Conservation (phyloP, 768 basidiomycete genomes). For the Termitomyces sp. region DNA sequence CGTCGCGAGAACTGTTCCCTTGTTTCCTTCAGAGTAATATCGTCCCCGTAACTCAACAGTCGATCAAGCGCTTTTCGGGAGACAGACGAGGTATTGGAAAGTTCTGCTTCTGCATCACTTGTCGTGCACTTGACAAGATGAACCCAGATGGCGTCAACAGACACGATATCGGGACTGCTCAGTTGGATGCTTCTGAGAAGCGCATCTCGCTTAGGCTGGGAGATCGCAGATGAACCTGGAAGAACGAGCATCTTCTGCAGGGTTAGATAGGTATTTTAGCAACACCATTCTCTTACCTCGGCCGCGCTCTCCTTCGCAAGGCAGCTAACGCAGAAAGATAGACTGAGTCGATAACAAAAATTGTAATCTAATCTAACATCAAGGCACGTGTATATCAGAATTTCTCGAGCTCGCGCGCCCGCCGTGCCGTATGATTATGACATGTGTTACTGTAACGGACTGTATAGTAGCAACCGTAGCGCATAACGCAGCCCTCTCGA, state of each 20-base stretch:
- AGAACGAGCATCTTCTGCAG: constrained; percentile 63
- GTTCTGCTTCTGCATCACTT: constrained; percentile 35
- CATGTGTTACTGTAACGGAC: too few relatives aligned
- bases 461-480: too few relatives aligned
- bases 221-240: constrained; percentile 70
- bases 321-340: not conserved
- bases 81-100: constrained; percentile 37
- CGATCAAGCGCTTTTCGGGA: constrained; percentile 53
- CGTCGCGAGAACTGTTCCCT: constrained; percentile 25
- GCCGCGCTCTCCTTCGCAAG: not conserved
- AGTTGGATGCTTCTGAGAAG: constrained; percentile 59
- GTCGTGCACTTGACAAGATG: constrained; percentile 74
- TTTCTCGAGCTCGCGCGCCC: too few relatives aligned
- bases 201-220: constrained; percentile 60
- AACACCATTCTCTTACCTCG: not conserved
- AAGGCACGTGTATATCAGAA: not conserved
- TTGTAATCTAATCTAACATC: constrained; percentile 13
- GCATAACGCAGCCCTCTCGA: too few relatives aligned
- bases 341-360: constrained; percentile 1
- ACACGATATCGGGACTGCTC: constrained; percentile 42
- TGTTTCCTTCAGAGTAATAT: constrained; percentile 46
- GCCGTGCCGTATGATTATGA: too few relatives aligned
- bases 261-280: not conserved
- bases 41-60: constrained; percentile 83
- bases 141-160: constrained; percentile 79